Evolutionary conservation across 345 rosid species (phyloP), one percentile per base, ranked within the genome.

Genomic region (Adansonia digitata): DNA sequence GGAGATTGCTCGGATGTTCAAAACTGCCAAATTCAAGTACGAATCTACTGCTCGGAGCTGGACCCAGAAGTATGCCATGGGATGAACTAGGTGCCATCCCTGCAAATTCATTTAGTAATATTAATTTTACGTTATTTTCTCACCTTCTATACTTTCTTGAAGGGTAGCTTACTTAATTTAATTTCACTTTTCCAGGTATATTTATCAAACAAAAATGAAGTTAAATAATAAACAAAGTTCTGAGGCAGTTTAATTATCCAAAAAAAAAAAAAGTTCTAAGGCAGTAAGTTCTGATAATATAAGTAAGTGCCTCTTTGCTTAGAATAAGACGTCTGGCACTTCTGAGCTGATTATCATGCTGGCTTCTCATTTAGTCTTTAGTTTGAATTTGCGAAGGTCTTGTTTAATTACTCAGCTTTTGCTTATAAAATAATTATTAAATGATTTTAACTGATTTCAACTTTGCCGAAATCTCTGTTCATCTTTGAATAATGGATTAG

Each of bases 31-130:
- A 74, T 14, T 26, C 61, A 89, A 84, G 82, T 89, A 89, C n/a
- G 94, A 88, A 62, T 81, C 89, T 7, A 73, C 86, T 22, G 91
- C 91, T 55, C 77, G 90, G 61, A 88, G 82, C 84, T 90, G 90
- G 94, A 90, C 89, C 51, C 88, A 88, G 62, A 88, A 88, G 77
- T 86, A 86, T 84, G 91, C 91, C 53, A 85, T 86, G 89, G 87
- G 85, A 64, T 88, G 80, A 75, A 29, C 55, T 34, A 17, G 26
- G 26, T 13, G 43, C 45, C n/a, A 43, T 43, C 10, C 3, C 48
- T 43, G 48, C 48, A 43, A 14, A 43, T 11, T 14, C 48, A 31
- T 31, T 31, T n/a, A n/a, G n/a, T n/a, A n/a, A n/a, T n/a, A n/a
- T n/a, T n/a, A n/a, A n/a, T n/a, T n/a, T n/a, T n/a, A n/a, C n/a